Base-by-base conservation (phyloP, 805 yeast genomes). In the Zygotorulaspora florentina region DNA sequence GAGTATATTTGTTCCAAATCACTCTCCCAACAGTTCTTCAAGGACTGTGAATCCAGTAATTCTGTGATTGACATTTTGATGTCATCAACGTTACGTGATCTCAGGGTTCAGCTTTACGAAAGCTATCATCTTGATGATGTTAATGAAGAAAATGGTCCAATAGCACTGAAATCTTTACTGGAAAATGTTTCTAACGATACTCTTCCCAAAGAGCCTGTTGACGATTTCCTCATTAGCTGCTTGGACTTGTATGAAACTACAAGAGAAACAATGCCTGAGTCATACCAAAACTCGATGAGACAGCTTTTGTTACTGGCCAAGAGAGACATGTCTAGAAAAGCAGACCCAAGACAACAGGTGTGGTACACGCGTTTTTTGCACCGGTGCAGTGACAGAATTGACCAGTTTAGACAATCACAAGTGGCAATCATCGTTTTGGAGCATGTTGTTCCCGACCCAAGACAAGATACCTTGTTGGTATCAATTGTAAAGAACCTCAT, bases 401-500 rank as follows among this genome's bases (percentile, higher is more conserved):
- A 35, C 20, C 30, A 39, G 12, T 12, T 45, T 13, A 41, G 48
- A 15, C 48, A 39, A 18, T 40, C 45, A 3, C 49, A 40, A 12
- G 18, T 45, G 27, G 13, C 46, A 16, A 42, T 39, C 35, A 43
- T 42, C 15, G 34, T 51, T 15, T 35, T 53, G 33, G 48, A 57
- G 12, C 34, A 46, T 25, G 35, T 63, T 39, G 57, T 57, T 10
- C 59, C 66, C 15, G 45, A 58, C 35, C 59, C 59, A 25, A 18
- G 35, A 20, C 39, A 39, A 9, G 61, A 58, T 42, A 47, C 42
- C 44, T 33, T 52, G n/a, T 12, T 51, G 2, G 26, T 43, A 17
- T 57, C 53, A 27, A 20, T 57, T 12, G 11, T 52, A 25, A 62
- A 59, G 48, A 58, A 59, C 50, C 31, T 52, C 8, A 25, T 46